Evolutionary conservation across 768 basidiomycete species (phyloP), one percentile per base, ranked within the genome.

Genomic region (Imleria badia): DNA sequence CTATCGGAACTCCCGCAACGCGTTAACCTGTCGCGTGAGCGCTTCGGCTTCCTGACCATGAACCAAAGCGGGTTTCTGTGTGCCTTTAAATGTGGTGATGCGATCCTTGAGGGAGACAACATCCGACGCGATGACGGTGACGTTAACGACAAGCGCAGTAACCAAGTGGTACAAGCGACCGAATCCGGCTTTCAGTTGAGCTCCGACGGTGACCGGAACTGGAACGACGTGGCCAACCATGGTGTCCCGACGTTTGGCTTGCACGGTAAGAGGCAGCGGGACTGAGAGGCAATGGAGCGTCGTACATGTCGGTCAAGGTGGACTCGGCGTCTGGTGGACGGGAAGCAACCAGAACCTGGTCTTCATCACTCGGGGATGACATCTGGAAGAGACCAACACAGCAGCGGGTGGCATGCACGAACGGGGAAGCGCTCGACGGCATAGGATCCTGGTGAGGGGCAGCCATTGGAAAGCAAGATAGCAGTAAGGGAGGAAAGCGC

Each of bases 81-180:
- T 44, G 11, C 48, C 52, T 43, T 67, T 64, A 42, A 62, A 40
- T 6, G 31, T 38, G n/a, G 48, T 30, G 20, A 66, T 22, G 15
- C 67, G 61, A 52, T 60, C 51, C 58, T 56, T 54, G 48, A 67
- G 61, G 0, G 48, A 48, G 17, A 58, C 51, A 26, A 68, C 33
- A 3, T 55, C 57, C 30, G 54, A 61, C 7, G 52, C 56, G 6
- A 58, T 36, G 23, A 35, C 6, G 7, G 46, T 6, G 20, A 58
- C 39, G 46, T 52, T 56, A 15, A 45, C 11, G 38, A 57, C 26
- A 1, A 66, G 54, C 0, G 36, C 6, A 7, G 12, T 5, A 39
- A 59, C 42, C 30, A 61, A 14, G n/a, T 46, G 51, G 40, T 46
- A 54, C 23, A 64, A 20, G 56, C 34, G 19, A 38, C 35, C 29